Evolutionary conservation across 2,329 filamentous ascomycete species (phyloP), one percentile per base, ranked within the genome.

Genomic region (Didymella keratinophila): DNA sequence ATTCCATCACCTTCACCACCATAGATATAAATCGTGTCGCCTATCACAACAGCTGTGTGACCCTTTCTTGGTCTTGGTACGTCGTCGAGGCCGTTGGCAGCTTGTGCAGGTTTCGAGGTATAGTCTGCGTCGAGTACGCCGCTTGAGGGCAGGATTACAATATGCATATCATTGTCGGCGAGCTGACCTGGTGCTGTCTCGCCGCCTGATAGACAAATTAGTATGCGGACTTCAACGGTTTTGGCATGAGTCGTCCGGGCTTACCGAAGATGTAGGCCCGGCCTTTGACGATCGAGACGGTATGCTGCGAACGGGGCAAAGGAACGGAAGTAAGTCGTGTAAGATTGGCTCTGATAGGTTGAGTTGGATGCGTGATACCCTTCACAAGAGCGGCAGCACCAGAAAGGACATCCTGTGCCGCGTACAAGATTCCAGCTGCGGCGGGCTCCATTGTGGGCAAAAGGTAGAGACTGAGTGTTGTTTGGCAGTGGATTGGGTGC

Each of bases 241-340:
- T n/a, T 27, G 2, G 7, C n/a, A 12, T 4, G 2, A 27, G 41
- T 14, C n/a, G 16, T 43, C 3, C 20, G 14, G 20, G 41, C 23
- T 43, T 43, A 43, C 41, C 84, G 61, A 86, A 86, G 52, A 86
- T 81, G 67, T 85, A 85, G 28, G 83, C 83, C 61, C 82, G 81
- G 51, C 81, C 79, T 58, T 81, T 81, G 61, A 87, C 77, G 44
- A 84, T 73, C 4, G 82, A 84, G 46, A 86, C 65, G 2, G 82
- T 82, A 70, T 87, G 84, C 43, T 80, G 72, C 9, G 80, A 79
- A 52, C 84, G 79, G 7, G 79, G 77, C 11, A 87, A 76, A 56
- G 74, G 58, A 59, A 78, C 64, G 63, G 78, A 67, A 58, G 68
- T 78, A 50, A 87, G 78, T 51, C 80, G 82, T 10, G 76, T 78